Evolutionary conservation across 2,329 filamentous ascomycete species (phyloP), one percentile per base, ranked within the genome.

Genomic region (Dactylellina drechsleri): DNA sequence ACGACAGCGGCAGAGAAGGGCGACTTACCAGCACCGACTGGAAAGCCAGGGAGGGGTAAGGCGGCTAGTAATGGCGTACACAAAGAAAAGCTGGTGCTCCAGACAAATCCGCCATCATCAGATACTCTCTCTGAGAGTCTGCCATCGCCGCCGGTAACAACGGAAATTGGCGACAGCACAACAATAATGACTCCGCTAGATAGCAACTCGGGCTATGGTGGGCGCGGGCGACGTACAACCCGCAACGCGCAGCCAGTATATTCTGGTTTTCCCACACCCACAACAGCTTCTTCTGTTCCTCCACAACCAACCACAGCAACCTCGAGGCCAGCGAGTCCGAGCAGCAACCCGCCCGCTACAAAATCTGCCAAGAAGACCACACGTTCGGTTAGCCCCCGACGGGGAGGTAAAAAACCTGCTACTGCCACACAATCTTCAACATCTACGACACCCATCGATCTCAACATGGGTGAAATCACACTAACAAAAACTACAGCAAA

Each of bases 241-340:
- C 70, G 70, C 62, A 74, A 74, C 53, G 70, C 70, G 31, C 61
- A 64, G 28, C 70, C 70, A 20, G 54, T 45, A 40, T 74, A 74
- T 36, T 62, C 62, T 18, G 70, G 70, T 50, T 67, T 67, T 52
- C 61, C 61, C 36, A 54, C 50, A 8, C 15, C 56, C 3, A 26
- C 54, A 41, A 41, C 66, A 20, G 43, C 53, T 47, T 23, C 28
- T 31, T 31, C 43, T 20, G 53, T 57, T 47, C 60, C 60, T 13
- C 61, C 61, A 41, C 54, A 43, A 41, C 47, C 49, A 26, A 41
- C 54, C 16, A 10, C 57, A 10, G 16, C 66, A 13, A 56, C 7
- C 57, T 61, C 57, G 12, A 59, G 70, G 50, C 47, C 62, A 8
- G 5, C 57, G 6, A 67, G 62, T 49, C 70, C 70, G 31, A 67